These are phyloP conservation scores for Xylariomycetidae sp. DNA, from an alignment of 2,329 filamentous ascomycete species.

Conservation along the genomic window DNA sequence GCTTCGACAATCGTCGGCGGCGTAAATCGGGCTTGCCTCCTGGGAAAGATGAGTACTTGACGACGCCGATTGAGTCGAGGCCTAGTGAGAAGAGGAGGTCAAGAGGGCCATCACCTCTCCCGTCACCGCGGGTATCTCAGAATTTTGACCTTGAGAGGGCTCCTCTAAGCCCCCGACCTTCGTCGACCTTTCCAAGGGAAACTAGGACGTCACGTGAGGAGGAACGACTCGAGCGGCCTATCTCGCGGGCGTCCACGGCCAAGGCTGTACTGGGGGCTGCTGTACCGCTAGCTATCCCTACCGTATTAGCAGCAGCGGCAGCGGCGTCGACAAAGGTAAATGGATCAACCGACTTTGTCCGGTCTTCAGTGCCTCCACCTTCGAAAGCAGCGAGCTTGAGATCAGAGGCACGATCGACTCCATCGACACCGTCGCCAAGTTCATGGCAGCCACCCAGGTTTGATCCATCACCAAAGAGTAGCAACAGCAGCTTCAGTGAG, in stretches of 20 bases:
- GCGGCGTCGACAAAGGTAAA: slow-evolving; percentile 6
- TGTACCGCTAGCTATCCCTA: slow-evolving; percentile 14
- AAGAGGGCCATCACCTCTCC: slow-evolving; percentile 18
- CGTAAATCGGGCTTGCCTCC: slow-evolving; percentile 17
- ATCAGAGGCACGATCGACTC: background rate
- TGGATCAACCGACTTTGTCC: slow-evolving; percentile 10
- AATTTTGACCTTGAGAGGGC: slow-evolving; percentile 17
- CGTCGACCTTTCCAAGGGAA: slow-evolving; percentile 25
- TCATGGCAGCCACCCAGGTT: slow-evolving; percentile 44
- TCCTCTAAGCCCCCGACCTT: slow-evolving; percentile 21
- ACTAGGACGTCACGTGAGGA: slow-evolving; percentile 14
- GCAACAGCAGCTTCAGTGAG: slow-evolving; percentile 22
- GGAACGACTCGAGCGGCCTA: slow-evolving; percentile 14
- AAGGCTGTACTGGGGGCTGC: slow-evolving; percentile 12
- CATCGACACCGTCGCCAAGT: slow-evolving; percentile 15
- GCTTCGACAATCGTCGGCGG: slow-evolving; percentile 13
- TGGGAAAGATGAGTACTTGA: slow-evolving; percentile 16
- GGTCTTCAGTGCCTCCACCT: slow-evolving; percentile 10
- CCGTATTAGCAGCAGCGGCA: slow-evolving; percentile 9
- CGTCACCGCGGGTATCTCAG: slow-evolving; percentile 20
- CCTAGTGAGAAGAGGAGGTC: slow-evolving; percentile 15
- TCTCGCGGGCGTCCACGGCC: slow-evolving; percentile 21
- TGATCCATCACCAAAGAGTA: slow-evolving; percentile 27
- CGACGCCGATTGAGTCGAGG: slow-evolving; percentile 15
- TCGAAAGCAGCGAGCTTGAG: slow-evolving; percentile 9